A percentile compares a stretch with the other conserved stretches of the same genome.
These are phyloP conservation scores for Mrakia hoshinonis DNA, from an alignment of 768 basidiomycete genomes.

Conservation along the genomic window DNA sequence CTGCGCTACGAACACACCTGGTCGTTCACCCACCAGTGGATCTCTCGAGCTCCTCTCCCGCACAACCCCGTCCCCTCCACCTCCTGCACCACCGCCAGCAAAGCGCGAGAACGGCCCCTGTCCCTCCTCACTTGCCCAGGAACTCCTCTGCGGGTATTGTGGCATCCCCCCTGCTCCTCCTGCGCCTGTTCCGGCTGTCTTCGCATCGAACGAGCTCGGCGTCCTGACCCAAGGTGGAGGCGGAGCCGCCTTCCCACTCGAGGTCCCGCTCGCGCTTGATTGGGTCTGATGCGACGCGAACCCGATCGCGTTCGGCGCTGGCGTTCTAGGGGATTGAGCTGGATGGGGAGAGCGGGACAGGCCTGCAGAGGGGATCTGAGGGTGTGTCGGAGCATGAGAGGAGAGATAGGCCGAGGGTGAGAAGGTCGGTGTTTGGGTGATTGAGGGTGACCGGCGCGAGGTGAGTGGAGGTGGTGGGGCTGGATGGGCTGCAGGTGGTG, in stretches of 20 bases:
- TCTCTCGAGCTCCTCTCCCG: too few relatives aligned
- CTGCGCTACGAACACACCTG: too few relatives aligned
- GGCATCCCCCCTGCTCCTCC: background rate
- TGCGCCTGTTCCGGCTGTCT: too few relatives aligned
- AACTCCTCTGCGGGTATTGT: background rate
- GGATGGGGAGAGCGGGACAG: too few relatives aligned
- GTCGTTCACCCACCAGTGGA: too few relatives aligned
- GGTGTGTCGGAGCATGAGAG: background rate
- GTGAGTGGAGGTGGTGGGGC: background rate
- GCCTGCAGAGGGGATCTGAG: background rate
- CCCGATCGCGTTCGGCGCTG: background rate
- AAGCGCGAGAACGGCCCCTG: background rate
- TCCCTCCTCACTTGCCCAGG: background rate
- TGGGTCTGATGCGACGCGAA: background rate
- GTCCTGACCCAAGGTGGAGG: constrained; percentile 2
- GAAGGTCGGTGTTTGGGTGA: background rate
- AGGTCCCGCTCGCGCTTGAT: background rate
- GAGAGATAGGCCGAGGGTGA: background rate
- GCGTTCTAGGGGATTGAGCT: background rate
- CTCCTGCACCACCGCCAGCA: background rate
- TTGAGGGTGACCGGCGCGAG: background rate
- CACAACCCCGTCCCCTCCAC: too few relatives aligned
- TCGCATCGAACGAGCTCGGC: background rate
- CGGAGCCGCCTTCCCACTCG: background rate
- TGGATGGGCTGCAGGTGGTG: background rate